Evolutionary conservation across 2,329 filamentous ascomycete species (phyloP), one percentile per base, ranked within the genome.

Genomic region (Bimuria novae-zelandiae): DNA sequence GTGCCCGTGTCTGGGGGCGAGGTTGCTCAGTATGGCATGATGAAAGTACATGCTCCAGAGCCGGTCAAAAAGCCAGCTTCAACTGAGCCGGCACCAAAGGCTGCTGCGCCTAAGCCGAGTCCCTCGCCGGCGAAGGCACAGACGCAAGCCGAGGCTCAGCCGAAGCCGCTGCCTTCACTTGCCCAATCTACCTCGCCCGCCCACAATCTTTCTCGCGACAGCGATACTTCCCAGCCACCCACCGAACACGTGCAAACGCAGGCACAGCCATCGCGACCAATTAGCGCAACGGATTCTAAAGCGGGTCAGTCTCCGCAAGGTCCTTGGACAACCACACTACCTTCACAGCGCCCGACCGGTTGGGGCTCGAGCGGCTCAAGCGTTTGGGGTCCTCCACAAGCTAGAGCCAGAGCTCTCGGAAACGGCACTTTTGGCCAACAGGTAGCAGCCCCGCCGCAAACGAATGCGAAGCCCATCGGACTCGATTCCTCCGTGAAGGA

Each of bases 301-400:
- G 41, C 65, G 4, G 39, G 55, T 23, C 69, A 71, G 43, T 55
- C 60, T 52, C 49, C 66, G 14, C 60, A 58, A 55, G 49, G 53
- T 23, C 57, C 61, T 32, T 73, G 69, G 69, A 56, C 66, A 35
- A 49, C 63, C 22, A 55, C 63, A 22, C 56, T 69, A 36, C 56
- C 63, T 29, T 57, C 61, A 42, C 67, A 65, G 45, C 64, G 41
- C 54, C 61, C 49, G 6, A 10, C n/a, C 35, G 30, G 32, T 35
- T 71, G 70, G 70, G 63, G 62, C 23, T 67, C 66, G 43, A 90
- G 88, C 65, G 87, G 62, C 29, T 67, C 66, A 42, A 90, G 88
- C 66, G 87, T 92, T 16, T 92, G 89, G 89, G 89, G 86, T 16
- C 84, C 88, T 37, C 87, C 86, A n/a, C 84, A 68, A 53, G 54